Evolutionary conservation across 805 yeast species (phyloP), one percentile per base, ranked within the genome.

Genomic region (Starmera caribaea): DNA sequence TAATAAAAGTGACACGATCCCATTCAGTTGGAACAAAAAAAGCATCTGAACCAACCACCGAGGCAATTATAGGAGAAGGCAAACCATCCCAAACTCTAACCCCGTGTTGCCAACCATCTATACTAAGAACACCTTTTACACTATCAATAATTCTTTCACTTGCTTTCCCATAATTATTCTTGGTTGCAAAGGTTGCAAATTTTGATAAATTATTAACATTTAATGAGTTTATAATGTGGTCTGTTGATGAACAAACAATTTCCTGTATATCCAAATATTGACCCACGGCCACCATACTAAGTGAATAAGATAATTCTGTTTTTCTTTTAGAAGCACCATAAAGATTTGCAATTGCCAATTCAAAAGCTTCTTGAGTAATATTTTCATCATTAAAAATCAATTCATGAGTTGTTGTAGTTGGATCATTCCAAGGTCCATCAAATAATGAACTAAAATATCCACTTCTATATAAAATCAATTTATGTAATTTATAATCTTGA

Each of bases 1-100:
- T 64, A 3, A 68, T 58, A 44, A 74, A 73, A 26, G 68, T 43
- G 34, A 74, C 70, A 38, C 81, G 58, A 34, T 73, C 77, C 76
- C 76, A 73, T 49, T 74, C 81, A 2, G 65, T 63, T 2, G 74
- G 73, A 5, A 72, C 72, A 50, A 69, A 74, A 45, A 74, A 74
- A 16, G 67, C 69, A 46, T 75, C 76, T 14, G 66, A 59, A 0
- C 71, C 66, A 12, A 74, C 62, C 6, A 71, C 70, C 24, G 65
- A 67, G 0, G 68, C 60, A 13, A 71, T 62, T 6, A 72, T 55
- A 1, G 57, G 45, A 0, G 52, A 53, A 0, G 79, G 76, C 10
- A 74, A 59, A 1, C 60, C 66, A 41, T 64, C 69, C 79, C 79
- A 73, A 9, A 47, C 49, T n/a, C 54, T 54, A 4, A 57, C 58